Evolutionary conservation across 495 filamentous ascomycete species (phyloP), one percentile per base, ranked within the genome.

Genomic region (Penicillium taxi): DNA sequence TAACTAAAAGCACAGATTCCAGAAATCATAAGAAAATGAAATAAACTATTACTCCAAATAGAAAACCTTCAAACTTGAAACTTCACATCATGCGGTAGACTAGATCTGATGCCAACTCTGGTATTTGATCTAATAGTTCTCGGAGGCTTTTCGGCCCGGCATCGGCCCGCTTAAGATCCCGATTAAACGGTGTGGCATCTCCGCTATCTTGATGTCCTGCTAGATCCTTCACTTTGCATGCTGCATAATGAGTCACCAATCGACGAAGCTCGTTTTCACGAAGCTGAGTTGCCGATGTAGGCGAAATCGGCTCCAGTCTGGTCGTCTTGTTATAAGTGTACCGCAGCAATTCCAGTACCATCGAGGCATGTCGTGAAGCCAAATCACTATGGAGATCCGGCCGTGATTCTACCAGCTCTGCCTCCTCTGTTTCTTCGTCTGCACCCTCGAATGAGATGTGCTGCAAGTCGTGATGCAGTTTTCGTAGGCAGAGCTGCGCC

Each of bases 51-150:
- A n/a, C n/a, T n/a, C n/a, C n/a, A n/a, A n/a, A n/a, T n/a, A n/a
- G n/a, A n/a, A n/a, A n/a, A n/a, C n/a, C n/a, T n/a, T 45, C 45
- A 44, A 28, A 45, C 22, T 0, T n/a, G 9, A 16, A 24, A n/a
- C n/a, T 15, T 56, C 45, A 61, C 59, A 62, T 61, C 62, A 67
- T 65, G 5, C 64, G 63, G 32, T 66, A 69, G n/a, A 69, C 58
- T 50, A 69, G 48, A 55, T 69, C 66, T 34, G 62, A 64, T 26
- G 60, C 66, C 42, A 69, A 41, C 46, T 69, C 66, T 4, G 64
- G 55, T 22, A 58, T 63, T 32, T 44, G 47, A 38, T 69, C 66
- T 43, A 69, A 32, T 34, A 69, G 48, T 1, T 48, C 44, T 18
- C 60, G 52, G 26, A 69, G 47, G 26, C 57, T 63, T 21, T 36